These are phyloP conservation scores for Diversispora epigaea DNA, from an alignment of 192 early-diverging fungal genomes.

Conservation along the genomic window DNA sequence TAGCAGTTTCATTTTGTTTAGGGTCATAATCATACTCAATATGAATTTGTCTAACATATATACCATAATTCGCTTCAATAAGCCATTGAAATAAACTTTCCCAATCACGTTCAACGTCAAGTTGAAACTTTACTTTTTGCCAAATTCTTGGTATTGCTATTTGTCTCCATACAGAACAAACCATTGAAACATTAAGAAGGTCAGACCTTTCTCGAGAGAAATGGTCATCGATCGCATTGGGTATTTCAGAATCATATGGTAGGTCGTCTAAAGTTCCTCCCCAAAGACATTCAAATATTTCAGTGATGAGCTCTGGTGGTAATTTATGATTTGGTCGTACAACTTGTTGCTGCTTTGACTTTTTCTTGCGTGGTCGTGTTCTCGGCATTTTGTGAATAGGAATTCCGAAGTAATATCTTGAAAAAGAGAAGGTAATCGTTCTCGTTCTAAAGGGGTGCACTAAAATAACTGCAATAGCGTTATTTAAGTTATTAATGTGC, in stretches of 20 bases:
- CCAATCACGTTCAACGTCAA: neutral
- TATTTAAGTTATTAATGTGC: no score
- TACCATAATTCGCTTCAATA: slow-evolving; percentile 5
- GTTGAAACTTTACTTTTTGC: slow-evolving; percentile 16
- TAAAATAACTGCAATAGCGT: no score
- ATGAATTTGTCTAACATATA: neutral
- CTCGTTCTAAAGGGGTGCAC: no score
- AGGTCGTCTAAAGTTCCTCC: slow-evolving; percentile 10
- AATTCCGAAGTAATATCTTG: no score
- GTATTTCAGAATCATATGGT: slow-evolving; percentile 4
- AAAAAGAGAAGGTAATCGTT: no score
- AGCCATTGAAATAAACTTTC: slow-evolving; percentile 12
- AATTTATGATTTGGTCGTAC: slow-evolving; percentile 12
- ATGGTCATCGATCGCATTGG: slow-evolving; percentile 4
- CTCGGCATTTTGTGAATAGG: neutral
- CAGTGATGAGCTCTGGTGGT: slow-evolving; percentile 14
- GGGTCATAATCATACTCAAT: slow-evolving; percentile 20
- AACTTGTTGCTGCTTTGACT: slow-evolving; percentile 11
- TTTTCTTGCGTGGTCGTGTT: neutral
- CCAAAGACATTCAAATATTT: slow-evolving; percentile 14
- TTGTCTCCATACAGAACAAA: slow-evolving; percentile 6
- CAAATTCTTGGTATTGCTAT: slow-evolving; percentile 21
- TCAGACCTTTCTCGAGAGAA: neutral
- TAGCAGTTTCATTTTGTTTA: slow-evolving; percentile 10
- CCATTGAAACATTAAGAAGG: neutral